Base-by-base conservation (phyloP, 768 basidiomycete genomes). In the Obba rivulosa region DNA sequence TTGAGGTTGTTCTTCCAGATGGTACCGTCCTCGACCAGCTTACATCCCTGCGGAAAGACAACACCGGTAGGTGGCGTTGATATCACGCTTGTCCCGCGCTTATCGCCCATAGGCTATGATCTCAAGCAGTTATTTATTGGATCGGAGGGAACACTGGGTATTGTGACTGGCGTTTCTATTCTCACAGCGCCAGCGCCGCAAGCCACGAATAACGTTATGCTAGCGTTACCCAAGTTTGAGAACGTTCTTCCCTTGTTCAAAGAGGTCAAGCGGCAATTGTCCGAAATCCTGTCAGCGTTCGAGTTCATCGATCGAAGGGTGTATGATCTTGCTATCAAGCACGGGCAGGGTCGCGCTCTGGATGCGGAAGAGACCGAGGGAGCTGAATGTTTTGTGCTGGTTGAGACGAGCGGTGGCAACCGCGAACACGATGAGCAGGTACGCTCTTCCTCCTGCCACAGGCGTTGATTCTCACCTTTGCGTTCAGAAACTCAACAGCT, bases 101-200 rank as follows among this genome's bases (percentile, higher is more conserved):
- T 20, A 35, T 25, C 20, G 14, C 35, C 16, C n/a, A 20, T 57
- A 92, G 95, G 96, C 11, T 97, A 96, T 63, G 96, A 99, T 66
- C 75, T 99, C 40, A 98, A 99, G 67, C 96, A 99, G 61, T 78
- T 99, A 16, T 99, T 98, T 69, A 96, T 99, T 56, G 96, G 96
- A 11, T 85, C 89, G 5, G 96, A 99, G 64, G 96, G 96, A 44
- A 97, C 95, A 0, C 83, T 99, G 20, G 96, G 96, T 39, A 75
- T 99, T 47, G 83, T 99, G 51, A 99, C 96, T 10, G 96, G 80
- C 20, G 88, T 97, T 34, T 96, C 94, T 3, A 94, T 99, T 61
- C 76, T 97, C 52, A 90, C 94, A 18, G 89, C 96, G 0, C 73
- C 89, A 41, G 76, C 86, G 52, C 83, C 85, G 14, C 80, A 83